Percentiles rank a stretch among this genome's conserved stretches.
Conservation (phyloP, 139 green algal genomes). For the Chlamydomonas incerta region DNA sequence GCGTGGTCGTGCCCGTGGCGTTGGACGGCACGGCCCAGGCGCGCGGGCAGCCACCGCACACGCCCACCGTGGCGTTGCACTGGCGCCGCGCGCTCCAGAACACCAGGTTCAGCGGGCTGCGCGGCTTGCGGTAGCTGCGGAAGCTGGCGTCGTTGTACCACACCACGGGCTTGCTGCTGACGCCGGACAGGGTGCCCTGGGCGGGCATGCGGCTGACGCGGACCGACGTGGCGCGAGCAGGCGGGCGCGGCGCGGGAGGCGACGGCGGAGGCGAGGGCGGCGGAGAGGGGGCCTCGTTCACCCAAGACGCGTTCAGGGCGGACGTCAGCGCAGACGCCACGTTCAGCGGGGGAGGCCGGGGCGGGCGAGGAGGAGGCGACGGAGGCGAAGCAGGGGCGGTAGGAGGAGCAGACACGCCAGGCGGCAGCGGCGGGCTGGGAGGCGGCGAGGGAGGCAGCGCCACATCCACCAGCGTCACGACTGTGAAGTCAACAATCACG, state of each 20-base stretch:
- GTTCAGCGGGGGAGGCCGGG: not conserved
- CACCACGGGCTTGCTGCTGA: not conserved
- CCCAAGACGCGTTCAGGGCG: not conserved
- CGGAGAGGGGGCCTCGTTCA: not conserved
- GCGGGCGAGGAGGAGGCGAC: not conserved
- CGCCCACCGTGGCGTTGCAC: not conserved
- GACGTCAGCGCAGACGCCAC: not conserved
- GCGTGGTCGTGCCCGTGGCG: not conserved
- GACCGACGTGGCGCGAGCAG: not conserved
- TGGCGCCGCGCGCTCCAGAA: not conserved
- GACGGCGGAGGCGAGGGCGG: not conserved
- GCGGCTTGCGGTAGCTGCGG: not conserved
- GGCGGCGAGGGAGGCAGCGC: conserved; percentile 20
- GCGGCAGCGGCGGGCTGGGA: conserved; percentile 5
- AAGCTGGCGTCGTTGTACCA: conserved; percentile 16
- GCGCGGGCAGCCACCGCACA: not conserved
- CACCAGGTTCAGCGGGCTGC: conserved; percentile 33
- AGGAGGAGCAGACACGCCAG: not conserved
- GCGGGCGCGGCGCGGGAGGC: not conserved
- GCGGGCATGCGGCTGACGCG: not conserved
- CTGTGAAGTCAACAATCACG: conserved; percentile 16
- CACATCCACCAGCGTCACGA: not conserved
- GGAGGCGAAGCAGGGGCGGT: not conserved
- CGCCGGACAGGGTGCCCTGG: not conserved
- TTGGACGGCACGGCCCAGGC: conserved; percentile 9